Base-by-base conservation (phyloP, 768 basidiomycete genomes). In the Lenzites betulinus region DNA sequence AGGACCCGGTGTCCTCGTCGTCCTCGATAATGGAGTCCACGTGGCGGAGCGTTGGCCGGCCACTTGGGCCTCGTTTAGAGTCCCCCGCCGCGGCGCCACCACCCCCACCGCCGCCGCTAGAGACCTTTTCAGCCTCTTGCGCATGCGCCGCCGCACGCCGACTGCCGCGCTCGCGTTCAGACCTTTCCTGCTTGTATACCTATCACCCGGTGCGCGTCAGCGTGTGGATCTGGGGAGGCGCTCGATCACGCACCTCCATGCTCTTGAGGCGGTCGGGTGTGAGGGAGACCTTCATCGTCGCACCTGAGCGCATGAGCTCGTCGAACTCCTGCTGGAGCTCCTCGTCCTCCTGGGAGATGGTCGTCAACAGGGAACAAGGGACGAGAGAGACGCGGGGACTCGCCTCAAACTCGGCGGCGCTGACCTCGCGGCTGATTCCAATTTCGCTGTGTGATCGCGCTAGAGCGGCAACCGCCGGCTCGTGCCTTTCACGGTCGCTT, bases 281-380 rank as follows among this genome's bases (percentile, higher is more conserved):
- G 64, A 97, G 81, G 42, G 94, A 96, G 67, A 98, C 88, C 71
- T 93, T 97, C 90, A 97, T 91, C 20, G 95, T 98, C 59, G 89
- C 81, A 60, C 89, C 85, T 59, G 92, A 93, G 52, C 85, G 86
- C 86, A 98, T 89, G 74, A 98, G 79, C 73, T 93, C 87, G 74
- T 98, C 95, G 73, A 98, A 98, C 72, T 96, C 92, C 63, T 90
- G 87, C 57, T 67, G 66, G n/a, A 69, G 54, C 20, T 65, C 71
- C 71, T 70, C 83, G 70, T 86, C 83, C 85, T 90, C 66, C 68
- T 70, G 67, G 25, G 39, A 47, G 25, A 41, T 5, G 54, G 60
- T 55, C 54, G 54, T 35, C 28, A 22, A 11, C 43, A 49, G 42
- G 35, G 30, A 46, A 38, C 33, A 30, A 59, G 41, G 43, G 51